Percentiles rank a stretch among this genome's conserved stretches.
phyloP scores from a whole-genome alignment of 192 early-diverging fungal genomes.

The Entrophospora sp. region DNA sequence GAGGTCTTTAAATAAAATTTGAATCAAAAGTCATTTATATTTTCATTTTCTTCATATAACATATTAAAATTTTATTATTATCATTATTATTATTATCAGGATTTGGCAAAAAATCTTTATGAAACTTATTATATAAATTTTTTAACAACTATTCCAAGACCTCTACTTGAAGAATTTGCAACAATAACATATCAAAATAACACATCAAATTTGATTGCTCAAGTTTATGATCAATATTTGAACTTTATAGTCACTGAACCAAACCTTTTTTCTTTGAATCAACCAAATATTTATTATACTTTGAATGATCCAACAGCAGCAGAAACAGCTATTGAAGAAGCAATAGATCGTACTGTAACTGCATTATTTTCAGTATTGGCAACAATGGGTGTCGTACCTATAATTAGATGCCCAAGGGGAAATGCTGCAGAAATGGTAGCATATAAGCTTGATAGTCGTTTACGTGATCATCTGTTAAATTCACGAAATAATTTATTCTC shows the following conservation, averaged over 20 bases:
- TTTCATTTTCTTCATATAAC: too few relatives aligned
- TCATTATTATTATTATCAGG: constrained; percentile 34
- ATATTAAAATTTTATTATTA: not conserved
- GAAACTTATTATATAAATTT: constrained; percentile 97
- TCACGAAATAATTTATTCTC: constrained; percentile 77
- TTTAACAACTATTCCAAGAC: constrained; percentile 73
- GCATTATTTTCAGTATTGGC: constrained; percentile 85
- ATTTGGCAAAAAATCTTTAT: constrained; percentile 83
- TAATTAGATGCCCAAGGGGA: constrained; percentile 83
- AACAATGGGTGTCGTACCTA: constrained; percentile 81
- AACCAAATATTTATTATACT: constrained; percentile 67
- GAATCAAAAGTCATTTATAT: too few relatives aligned
- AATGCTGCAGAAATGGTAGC: constrained; percentile 94
- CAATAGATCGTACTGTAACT: constrained; percentile 70
- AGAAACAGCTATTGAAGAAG: constrained; percentile 72
- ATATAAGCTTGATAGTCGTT: constrained; percentile 73
- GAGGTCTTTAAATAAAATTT: too few relatives aligned
- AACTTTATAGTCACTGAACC: constrained; percentile 89
- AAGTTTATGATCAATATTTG: constrained; percentile 96
- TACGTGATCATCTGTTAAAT: constrained; percentile 90
- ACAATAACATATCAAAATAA: constrained; percentile 65
- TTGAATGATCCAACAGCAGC: constrained; percentile 78
- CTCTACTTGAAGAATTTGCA: constrained; percentile 90
- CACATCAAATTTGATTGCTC: constrained; percentile 72
- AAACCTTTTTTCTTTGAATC: constrained; percentile 86